These are phyloP conservation scores for Fusarium oligoseptatum DNA, from an alignment of 2,329 filamentous ascomycete genomes.

Conservation along the genomic window DNA sequence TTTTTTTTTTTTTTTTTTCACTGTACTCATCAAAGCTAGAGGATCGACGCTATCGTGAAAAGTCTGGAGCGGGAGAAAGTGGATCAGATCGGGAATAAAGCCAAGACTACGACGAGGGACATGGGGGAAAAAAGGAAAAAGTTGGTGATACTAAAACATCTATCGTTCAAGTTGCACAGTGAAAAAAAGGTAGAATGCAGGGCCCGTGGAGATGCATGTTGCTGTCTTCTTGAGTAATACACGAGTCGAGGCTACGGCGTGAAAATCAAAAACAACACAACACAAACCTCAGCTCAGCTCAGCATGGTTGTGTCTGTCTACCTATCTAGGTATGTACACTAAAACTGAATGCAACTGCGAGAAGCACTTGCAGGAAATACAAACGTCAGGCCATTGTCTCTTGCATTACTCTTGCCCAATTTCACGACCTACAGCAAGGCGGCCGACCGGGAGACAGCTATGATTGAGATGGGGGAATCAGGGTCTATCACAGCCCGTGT, in stretches of 20 bases:
- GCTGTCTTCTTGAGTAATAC: not conserved
- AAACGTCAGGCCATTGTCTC: slow-evolving; percentile 3
- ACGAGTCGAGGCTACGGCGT: not conserved
- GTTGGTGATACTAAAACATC: not conserved
- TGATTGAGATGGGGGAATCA: not conserved
- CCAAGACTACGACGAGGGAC: not conserved
- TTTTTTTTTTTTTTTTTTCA: too few relatives aligned
- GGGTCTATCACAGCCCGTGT: not conserved
- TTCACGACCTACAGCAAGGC: not conserved
- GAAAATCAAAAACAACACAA: slow-evolving; percentile 5
- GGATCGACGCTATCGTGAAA: slow-evolving; percentile 34
- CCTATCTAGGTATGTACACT: not conserved
- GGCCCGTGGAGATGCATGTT: not conserved
- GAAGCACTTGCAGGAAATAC: slow-evolving; percentile 9
- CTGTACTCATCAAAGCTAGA: too few relatives aligned
- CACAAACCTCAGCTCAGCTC: too few relatives aligned
- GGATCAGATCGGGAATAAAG: slow-evolving; percentile 25
- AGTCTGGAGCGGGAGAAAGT: slow-evolving; percentile 26
- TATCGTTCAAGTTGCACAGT: not conserved
- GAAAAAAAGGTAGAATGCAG: not conserved
- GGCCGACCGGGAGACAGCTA: not conserved
- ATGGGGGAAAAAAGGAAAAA: too few relatives aligned
- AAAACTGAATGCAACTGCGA: slow-evolving; percentile 25
- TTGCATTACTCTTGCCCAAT: too few relatives aligned
- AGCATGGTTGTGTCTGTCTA: not conserved